These are phyloP conservation scores for Cladophialophora carrionii DNA, from an alignment of 2,329 filamentous ascomycete species.

Conservation along the genomic window DNA sequence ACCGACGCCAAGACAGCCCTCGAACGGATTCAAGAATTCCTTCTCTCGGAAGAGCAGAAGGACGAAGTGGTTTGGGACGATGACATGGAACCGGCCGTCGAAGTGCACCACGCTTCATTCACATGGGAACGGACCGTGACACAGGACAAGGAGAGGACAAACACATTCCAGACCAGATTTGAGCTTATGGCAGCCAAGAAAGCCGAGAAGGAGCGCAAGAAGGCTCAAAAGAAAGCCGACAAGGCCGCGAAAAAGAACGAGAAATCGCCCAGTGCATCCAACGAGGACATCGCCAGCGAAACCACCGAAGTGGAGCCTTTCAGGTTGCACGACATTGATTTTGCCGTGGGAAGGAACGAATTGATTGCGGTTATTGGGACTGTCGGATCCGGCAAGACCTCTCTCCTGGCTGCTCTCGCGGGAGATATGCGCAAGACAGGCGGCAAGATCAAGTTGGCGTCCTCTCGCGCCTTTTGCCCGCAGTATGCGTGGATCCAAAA, in stretches of 20 bases:
- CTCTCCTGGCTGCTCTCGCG: slow-evolving; percentile 81
- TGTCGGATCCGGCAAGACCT: slow-evolving; percentile 90
- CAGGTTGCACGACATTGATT: slow-evolving; percentile 46
- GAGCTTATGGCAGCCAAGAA: slow-evolving; percentile 48
- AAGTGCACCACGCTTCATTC: slow-evolving; percentile 73
- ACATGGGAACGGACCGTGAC: slow-evolving; percentile 73
- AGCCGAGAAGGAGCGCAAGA: slow-evolving; percentile 53
- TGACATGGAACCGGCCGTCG: slow-evolving; percentile 61
- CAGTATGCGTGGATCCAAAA: slow-evolving; percentile 99
- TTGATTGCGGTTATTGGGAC: slow-evolving; percentile 78
- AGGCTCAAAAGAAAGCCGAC: slow-evolving; percentile 44
- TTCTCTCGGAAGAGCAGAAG: slow-evolving; percentile 80
- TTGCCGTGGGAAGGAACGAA: slow-evolving; percentile 52
- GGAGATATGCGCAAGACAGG: slow-evolving; percentile 88
- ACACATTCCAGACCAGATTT: slow-evolving; percentile 40
- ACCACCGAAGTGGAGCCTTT: slow-evolving; percentile 45
- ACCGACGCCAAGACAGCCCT: slow-evolving; percentile 88
- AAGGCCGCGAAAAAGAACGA: slow-evolving; percentile 40
- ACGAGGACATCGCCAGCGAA: slow-evolving; percentile 37
- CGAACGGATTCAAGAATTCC: slow-evolving; percentile 82
- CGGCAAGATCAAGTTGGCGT: slow-evolving; percentile 74
- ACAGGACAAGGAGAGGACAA: slow-evolving; percentile 38
- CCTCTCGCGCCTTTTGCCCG: slow-evolving; percentile 84
- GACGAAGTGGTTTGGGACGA: slow-evolving; percentile 68
- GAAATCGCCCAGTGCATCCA: slow-evolving; percentile 40